Evolutionary conservation across 2,329 filamentous ascomycete genomes (phyloP).

Genomic region (Thelonectria blattea): DNA sequence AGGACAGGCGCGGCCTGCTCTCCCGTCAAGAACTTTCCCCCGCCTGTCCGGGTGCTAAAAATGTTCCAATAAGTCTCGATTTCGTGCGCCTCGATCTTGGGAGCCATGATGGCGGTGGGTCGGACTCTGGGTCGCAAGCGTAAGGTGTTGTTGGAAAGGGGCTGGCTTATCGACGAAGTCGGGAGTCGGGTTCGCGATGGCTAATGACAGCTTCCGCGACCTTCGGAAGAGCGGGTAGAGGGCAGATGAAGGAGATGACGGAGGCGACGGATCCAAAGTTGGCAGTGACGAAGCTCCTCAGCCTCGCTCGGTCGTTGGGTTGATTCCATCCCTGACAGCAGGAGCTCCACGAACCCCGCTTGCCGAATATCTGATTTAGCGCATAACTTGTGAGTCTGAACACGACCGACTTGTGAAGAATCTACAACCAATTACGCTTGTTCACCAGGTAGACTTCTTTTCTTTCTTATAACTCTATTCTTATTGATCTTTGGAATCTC

Average conservation of each 20-base stretch:
- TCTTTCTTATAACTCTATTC: too few relatives aligned
- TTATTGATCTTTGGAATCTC: too few relatives aligned
- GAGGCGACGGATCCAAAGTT: conserved; percentile 14
- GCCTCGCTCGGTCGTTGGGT: conserved; percentile 32
- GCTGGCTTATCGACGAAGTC: conserved; percentile 6
- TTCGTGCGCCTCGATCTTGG: conserved; percentile 66
- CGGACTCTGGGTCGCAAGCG: conserved; percentile 8
- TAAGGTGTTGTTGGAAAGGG: conserved; percentile 4
- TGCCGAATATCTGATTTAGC: conserved; percentile 36
- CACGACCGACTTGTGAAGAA: conserved; percentile 3
- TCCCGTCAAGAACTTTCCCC: conserved; percentile 64
- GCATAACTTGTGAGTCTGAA: conserved; percentile 28
- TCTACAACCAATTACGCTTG: too few relatives aligned
- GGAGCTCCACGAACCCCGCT: conserved; percentile 33
- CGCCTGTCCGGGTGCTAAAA: conserved; percentile 64
- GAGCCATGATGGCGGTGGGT: conserved; percentile 54
- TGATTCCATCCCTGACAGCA: conserved; percentile 35
- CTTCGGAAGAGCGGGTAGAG: conserved; percentile 20
- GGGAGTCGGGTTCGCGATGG: conserved; percentile 4
- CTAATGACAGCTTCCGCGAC: conserved; percentile 4
- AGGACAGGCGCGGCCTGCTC: conserved; percentile 67
- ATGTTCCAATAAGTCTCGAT: conserved; percentile 73
- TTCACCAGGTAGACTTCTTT: too few relatives aligned
- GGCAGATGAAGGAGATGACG: conserved; percentile 8
- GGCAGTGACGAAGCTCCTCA: conserved; percentile 28